Conservation (phyloP, 257 asterid genomes). For the Primulina eburnea region DNA sequence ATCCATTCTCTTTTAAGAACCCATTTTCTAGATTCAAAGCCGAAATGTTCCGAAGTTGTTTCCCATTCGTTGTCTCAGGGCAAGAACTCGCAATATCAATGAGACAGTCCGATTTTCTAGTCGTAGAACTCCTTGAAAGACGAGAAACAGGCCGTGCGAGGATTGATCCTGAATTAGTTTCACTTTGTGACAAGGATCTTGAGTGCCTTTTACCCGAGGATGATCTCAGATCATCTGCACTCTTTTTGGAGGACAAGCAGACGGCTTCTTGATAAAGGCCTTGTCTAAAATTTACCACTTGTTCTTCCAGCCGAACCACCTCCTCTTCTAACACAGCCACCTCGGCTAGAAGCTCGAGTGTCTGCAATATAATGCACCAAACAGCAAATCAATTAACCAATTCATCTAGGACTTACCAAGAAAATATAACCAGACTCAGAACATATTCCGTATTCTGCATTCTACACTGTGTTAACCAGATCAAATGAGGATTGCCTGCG, state of each 20-base stretch:
- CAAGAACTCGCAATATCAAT: conserved; percentile 25
- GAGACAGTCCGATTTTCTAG: conserved; percentile 31
- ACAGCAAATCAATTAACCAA: background rate
- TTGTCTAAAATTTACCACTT: conserved; percentile 58
- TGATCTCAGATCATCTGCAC: conserved; percentile 22
- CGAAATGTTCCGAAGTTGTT: conserved; percentile 25
- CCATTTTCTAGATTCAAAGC: conserved; percentile 25
- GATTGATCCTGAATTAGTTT: conserved; percentile 38
- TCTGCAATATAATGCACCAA: conserved; percentile 36
- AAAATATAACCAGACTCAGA: background rate
- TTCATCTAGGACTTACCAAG: background rate
- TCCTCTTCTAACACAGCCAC: conserved; percentile 96
- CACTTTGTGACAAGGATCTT: conserved; percentile 59
- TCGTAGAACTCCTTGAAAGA: conserved; percentile 46
- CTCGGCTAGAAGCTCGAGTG: conserved; percentile 89
- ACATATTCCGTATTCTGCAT: background rate
- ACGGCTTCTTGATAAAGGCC: conserved; percentile 71
- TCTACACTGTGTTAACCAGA: background rate
- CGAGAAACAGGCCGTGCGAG: conserved; percentile 29
- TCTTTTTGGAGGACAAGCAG: conserved; percentile 42
- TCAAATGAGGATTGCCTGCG: background rate
- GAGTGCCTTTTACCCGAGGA: conserved; percentile 41
- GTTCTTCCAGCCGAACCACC: conserved; percentile 79
- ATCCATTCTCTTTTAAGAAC: conserved; percentile 32
- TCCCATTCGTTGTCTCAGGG: conserved; percentile 25